Evolutionary conservation across 176 grass and related monocot species (phyloP), one percentile per base, ranked within the genome.

Genomic region (Phragmites australis): DNA sequence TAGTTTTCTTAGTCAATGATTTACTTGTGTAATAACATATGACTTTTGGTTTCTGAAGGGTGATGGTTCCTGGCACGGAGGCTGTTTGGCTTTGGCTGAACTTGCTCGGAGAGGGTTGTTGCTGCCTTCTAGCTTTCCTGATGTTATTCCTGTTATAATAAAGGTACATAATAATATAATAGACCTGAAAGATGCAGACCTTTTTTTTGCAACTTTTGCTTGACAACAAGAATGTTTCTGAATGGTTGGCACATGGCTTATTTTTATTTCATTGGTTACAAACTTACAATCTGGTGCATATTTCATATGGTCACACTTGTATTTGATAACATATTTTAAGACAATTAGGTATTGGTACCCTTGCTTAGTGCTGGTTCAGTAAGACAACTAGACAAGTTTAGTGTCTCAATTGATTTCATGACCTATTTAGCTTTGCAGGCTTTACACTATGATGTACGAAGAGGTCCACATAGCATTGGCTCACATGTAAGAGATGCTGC

Each of bases 41-140:
- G 23, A 60, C 58, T 81, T 79, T 57, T 74, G 27, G 41, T 58
- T 89, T 74, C 46, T 86, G 81, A 76, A 98, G 95, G 95, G 90
- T 67, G 95, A 98, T 87, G 88, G 95, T 56, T 98, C 90, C 25
- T 98, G 92, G 95, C 92, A 98, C 62, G 95, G 95, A 78, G 95
- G 95, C 13, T 98, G 95, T 86, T 90, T 98, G 84, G 95, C 92
- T 83, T 87, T 98, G 83, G 95, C 95, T 80, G 95, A 98, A 89
- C 78, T 98, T 76, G 87, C 95, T 87, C 76, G 95, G 45, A 90
- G 92, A 87, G 95, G 95, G 6, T 83, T 98, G 61, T 85, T 98
- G 73, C 86, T 98, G 27, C 95, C 95, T 86, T 87, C 63, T 67
- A 89, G 92, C 79, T 91, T 98, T 68, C 84, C 90, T 77, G 87